Conservation (phyloP, 2,329 filamentous ascomycete genomes). For the Fusarium torreyae region DNA sequence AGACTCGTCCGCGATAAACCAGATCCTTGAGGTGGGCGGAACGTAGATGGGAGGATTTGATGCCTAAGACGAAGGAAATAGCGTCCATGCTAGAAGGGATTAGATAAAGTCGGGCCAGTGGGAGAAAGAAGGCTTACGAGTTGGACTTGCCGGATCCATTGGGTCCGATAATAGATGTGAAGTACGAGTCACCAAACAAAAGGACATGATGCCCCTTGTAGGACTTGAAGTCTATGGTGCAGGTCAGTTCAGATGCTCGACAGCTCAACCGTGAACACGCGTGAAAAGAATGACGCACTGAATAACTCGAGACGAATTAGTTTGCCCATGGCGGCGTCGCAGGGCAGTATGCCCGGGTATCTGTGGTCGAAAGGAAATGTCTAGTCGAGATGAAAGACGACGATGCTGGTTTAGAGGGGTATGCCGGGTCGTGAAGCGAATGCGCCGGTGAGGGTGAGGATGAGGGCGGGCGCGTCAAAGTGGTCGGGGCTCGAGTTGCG, state of each 20-base stretch:
- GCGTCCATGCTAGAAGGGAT: conserved; percentile 85
- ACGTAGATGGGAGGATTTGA: conserved; percentile 97
- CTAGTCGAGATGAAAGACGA: conserved; percentile 18
- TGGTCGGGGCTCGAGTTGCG: conserved; percentile 38
- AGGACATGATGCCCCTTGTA: conserved; percentile 97
- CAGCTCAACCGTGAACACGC: conserved; percentile 6
- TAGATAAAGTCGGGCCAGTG: conserved; percentile 7
- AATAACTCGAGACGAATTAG: conserved; percentile 94
- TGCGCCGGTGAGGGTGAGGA: conserved; percentile 34
- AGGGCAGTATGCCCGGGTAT: conserved; percentile 36
- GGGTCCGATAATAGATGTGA: conserved; percentile 98
- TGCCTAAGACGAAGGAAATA: conserved; percentile 98
- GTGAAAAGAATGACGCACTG: conserved; percentile 70
- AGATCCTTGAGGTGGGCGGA: conserved; percentile 95
- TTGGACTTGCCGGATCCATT: conserved; percentile 99
- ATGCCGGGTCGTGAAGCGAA: conserved; percentile 39
- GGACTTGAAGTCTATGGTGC: conserved; percentile 90
- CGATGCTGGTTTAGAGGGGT: conserved; percentile 35
- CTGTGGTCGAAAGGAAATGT: conserved; percentile 10
- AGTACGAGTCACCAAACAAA: conserved; percentile 97
- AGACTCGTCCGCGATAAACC: conserved; percentile 93
- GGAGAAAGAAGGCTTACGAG: conserved; percentile 72
- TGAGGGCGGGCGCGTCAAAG: conserved; percentile 42
- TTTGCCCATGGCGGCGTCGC: conserved; percentile 83
- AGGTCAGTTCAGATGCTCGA: conserved; percentile 34